phyloP scores from a whole-genome alignment of 2,329 filamentous ascomycete genomes.

The Fusarium proliferatum region DNA sequence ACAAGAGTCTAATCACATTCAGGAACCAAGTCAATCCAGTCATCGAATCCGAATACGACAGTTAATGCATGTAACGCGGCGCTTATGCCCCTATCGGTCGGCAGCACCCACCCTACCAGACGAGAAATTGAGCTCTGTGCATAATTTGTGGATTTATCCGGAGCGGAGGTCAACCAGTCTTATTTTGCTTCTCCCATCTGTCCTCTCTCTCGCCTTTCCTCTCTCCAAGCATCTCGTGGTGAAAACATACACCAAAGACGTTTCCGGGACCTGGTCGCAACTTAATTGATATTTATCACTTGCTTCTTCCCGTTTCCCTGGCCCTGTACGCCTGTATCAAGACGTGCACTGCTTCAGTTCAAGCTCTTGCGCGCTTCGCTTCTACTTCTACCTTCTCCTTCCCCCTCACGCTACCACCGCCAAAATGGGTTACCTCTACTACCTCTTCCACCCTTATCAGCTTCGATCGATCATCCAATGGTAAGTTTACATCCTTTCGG shows the following conservation, averaged over 20 bases:
- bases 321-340: conserved; percentile 21
- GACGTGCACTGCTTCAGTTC: conserved; percentile 34
- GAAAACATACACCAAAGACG: conserved; percentile 32
- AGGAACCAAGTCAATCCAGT: not conserved
- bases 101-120: conserved; percentile 21
- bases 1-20: not conserved
- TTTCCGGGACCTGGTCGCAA: conserved; percentile 37
- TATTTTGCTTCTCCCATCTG: conserved; percentile 36
- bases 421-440: conserved; percentile 76
- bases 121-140: conserved; percentile 46
- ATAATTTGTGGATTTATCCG: conserved; percentile 46
- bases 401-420: conserved; percentile 29
- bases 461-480: conserved; percentile 89
- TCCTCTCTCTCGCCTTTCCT: conserved; percentile 31
- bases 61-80: conserved; percentile 29
- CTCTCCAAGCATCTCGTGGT: conserved; percentile 33
- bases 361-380: conserved; percentile 13
- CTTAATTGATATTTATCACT: conserved; percentile 40
- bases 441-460: conserved; percentile 78
- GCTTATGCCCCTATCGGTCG: conserved; percentile 9
- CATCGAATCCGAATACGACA: conserved; percentile 25
- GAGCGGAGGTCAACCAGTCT: conserved; percentile 37
- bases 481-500: conserved; percentile 59
- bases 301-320: conserved; percentile 28
- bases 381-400: not conserved